Evolutionary conservation across 495 filamentous ascomycete genomes (phyloP), one percentile per base, ranked within the genome.

Genomic region (Barbatosphaeria neglecta): DNA sequence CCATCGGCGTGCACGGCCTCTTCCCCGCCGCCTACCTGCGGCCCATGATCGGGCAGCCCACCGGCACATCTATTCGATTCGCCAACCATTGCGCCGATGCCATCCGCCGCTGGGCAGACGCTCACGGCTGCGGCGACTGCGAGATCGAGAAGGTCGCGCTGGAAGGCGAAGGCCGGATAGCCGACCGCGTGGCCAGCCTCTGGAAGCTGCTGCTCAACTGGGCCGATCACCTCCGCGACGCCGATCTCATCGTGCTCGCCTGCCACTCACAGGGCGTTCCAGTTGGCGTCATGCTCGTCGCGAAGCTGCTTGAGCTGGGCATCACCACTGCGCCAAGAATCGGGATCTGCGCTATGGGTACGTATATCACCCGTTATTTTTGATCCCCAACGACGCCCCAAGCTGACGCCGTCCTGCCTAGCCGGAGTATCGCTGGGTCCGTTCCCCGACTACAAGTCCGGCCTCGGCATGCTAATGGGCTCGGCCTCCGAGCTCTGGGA

Each of bases 181-280:
- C 77, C 3, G 89, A 97, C 44, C 78, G 92, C 17, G 87, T 97
- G 2, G 84, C 90, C 46, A 79, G 88, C 41, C 70, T 98, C 4
- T 98, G 92, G 92, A 95, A 92, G 59, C 70, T 97, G 2, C 66
- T 96, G 22, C 68, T 96, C 22, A 97, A 95, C 57, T 95, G 88
- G 90, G 86, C 95, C 61, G 86, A 94, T 19, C 82, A 92, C 45
- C 84, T 98, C 20, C 78, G 82, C 42, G 75, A 76, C 41, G 89
- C 92, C 0, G 92, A 98, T 62, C 82, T 96, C 45, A 82, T 98
- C 37, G 58, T 98, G 44, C 64, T 98, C 27, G 87, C 86, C 16
- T 94, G 88, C 50, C 92, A 98, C 62, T 94, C 87, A 17, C 92
- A 98, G 61, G 92, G 92, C 22, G 93, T 96, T 0, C 89, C 93